Evolutionary conservation across 129 eudicot genomes (phyloP).

Genomic region (Mikania micrantha): DNA sequence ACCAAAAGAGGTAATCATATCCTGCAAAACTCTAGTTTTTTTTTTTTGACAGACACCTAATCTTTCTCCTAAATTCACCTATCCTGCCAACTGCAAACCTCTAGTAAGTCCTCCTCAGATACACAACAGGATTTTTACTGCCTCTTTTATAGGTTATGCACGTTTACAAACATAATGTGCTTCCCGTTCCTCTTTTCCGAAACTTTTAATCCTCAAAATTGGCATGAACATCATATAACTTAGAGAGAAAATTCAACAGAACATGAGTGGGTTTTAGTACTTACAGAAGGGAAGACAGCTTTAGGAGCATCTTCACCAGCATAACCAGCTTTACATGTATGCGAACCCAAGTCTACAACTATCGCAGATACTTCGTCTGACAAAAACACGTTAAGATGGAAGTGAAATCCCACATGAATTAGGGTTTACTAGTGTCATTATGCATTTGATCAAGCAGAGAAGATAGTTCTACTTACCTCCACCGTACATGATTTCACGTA

Average conservation of each 20-base stretch:
- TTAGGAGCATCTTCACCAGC: slow-evolving; percentile 98
- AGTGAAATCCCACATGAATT: background rate
- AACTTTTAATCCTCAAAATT: background rate
- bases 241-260: background rate
- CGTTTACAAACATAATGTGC: background rate
- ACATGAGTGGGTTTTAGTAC: background rate
- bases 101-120: background rate
- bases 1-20: background rate
- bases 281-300: slow-evolving; percentile 94
- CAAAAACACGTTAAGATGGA: slow-evolving; percentile 2
- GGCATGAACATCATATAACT: background rate
- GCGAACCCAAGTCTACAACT: slow-evolving; percentile 86
- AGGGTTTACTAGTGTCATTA: slow-evolving; percentile 2
- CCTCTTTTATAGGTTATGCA: background rate
- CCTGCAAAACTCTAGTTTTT: background rate
- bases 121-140: background rate
- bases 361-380: slow-evolving; percentile 97
- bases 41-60: no score
- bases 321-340: slow-evolving; percentile 97
- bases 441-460: background rate
- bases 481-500: slow-evolving; percentile 40
- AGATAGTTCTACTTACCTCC: slow-evolving; percentile 36
- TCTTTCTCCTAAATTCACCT: no score
- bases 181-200: background rate
- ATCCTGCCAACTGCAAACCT: background rate